Evolutionary conservation across 148 eudicot species (phyloP).

Genomic region (Rhododendron henanense): DNA sequence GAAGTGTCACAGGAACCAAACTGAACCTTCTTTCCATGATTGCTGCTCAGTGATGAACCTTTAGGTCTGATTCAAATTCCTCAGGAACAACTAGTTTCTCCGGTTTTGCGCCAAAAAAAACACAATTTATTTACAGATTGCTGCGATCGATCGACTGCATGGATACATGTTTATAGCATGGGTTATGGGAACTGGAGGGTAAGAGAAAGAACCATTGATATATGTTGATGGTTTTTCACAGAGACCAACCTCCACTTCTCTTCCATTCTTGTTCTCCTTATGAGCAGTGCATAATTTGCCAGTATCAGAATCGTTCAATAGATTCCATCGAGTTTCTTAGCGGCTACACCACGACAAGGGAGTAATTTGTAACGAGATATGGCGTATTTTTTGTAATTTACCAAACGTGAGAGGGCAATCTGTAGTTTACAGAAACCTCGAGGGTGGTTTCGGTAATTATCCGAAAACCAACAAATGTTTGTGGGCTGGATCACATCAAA

Average conservation of each 20-base stretch:
- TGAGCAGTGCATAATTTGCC: background rate
- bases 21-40: background rate
- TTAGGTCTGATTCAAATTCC: background rate
- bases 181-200: background rate
- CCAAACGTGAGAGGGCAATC: no score
- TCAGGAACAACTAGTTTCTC: background rate
- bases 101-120: background rate
- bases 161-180: background rate
- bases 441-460: no score
- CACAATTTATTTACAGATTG: background rate
- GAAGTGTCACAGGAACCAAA: background rate
- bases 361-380: no score
- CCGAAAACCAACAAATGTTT: no score
- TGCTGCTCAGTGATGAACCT: background rate
- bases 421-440: no score
- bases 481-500: background rate
- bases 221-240: background rate
- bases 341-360: no score
- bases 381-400: no score
- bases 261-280: background rate
- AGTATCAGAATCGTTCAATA: no score
- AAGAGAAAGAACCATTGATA: background rate
- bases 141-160: background rate
- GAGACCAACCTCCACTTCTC: background rate
- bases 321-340: no score